Evolutionary conservation across 768 basidiomycete species (phyloP).

Genomic region (Trametes meyenii): DNA sequence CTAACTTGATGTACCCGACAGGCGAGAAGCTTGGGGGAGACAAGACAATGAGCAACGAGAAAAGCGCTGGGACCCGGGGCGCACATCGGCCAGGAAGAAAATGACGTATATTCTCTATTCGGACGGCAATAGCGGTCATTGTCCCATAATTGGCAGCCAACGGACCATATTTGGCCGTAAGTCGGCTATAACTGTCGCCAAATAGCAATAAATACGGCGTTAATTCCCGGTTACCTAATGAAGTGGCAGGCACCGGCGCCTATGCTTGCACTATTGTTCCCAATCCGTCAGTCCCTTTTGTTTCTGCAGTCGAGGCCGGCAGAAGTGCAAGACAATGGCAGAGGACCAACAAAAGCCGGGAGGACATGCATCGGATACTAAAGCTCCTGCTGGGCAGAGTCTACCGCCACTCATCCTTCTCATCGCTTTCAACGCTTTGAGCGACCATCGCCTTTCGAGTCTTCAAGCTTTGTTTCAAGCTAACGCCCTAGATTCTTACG

Average conservation of each 20-base stretch:
- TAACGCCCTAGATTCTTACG: slow-evolving; percentile 22
- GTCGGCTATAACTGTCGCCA: slow-evolving; percentile 1
- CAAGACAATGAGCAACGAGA: no score
- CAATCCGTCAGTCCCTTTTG: slow-evolving; percentile 22
- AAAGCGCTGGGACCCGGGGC: no score
- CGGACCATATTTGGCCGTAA: not conserved
- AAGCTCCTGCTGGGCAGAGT: slow-evolving; percentile 29
- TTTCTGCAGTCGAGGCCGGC: slow-evolving; percentile 1
- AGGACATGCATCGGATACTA: slow-evolving; percentile 21
- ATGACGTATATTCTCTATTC: no score
- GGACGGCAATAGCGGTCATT: not conserved
- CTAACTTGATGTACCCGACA: no score
- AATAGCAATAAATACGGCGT: slow-evolving; percentile 7
- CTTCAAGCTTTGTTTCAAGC: no score
- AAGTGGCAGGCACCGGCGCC: slow-evolving; percentile 9
- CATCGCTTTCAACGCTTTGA: slow-evolving; percentile 20
- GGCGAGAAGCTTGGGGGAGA: no score
- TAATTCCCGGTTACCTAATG: slow-evolving; percentile 10
- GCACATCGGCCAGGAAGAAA: not conserved
- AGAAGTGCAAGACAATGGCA: slow-evolving; percentile 22
- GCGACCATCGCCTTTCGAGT: slow-evolving; percentile 16
- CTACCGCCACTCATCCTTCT: slow-evolving; percentile 10
- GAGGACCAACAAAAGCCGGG: slow-evolving; percentile 26
- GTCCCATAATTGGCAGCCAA: not conserved
- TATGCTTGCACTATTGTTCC: slow-evolving; percentile 24